These are phyloP conservation scores for Diaporthe sp. DNA, from an alignment of 2,329 filamentous ascomycete species.

Conservation along the genomic window DNA sequence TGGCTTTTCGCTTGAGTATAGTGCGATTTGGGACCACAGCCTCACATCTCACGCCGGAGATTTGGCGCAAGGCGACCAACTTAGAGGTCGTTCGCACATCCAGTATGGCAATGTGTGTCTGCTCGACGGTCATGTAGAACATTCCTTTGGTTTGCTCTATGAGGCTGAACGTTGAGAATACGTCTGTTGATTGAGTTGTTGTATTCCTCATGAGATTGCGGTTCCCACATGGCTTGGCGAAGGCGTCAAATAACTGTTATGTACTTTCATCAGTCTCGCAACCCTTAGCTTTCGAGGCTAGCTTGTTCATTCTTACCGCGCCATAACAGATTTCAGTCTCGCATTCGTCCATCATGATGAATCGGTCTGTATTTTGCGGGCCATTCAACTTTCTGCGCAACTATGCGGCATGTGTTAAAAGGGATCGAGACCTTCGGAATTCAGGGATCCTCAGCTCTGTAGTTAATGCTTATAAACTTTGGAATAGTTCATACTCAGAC, in stretches of 20 bases:
- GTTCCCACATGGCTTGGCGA: neutral
- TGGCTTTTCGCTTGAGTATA: neutral
- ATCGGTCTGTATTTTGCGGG: neutral
- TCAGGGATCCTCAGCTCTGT: too few relatives aligned
- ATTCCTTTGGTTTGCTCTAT: neutral
- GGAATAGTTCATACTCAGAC: neutral
- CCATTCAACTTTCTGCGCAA: neutral
- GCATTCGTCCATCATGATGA: neutral
- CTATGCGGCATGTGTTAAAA: neutral
- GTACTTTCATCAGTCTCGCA: neutral
- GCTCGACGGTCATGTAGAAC: neutral
- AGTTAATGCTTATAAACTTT: too few relatives aligned
- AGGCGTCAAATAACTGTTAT: neutral
- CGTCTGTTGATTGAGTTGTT: neutral
- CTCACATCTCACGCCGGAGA: neutral
- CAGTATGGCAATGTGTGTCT: neutral
- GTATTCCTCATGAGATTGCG: neutral
- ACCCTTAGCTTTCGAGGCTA: neutral
- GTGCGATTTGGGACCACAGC: neutral
- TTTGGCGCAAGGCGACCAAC: neutral
- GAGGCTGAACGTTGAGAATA: neutral
- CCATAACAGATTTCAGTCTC: conserved; percentile 10
- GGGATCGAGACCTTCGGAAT: too few relatives aligned
- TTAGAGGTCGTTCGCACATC: neutral
- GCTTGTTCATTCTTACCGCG: neutral